Evolutionary conservation across 2,329 filamentous ascomycete genomes (phyloP).

Genomic region (Exophiala calicioides): DNA sequence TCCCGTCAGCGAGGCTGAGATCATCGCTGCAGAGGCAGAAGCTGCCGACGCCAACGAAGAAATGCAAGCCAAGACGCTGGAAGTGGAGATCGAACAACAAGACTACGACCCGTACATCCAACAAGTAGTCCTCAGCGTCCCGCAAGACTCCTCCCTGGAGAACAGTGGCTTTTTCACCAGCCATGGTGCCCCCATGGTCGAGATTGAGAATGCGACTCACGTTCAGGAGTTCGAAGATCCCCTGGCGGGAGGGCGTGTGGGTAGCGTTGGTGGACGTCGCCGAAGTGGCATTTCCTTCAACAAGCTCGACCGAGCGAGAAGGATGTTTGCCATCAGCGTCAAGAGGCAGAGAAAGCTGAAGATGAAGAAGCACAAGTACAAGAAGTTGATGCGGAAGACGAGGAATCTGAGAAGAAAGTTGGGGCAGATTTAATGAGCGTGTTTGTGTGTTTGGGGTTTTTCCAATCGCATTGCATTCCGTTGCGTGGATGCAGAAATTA

Average conservation of each 20-base stretch:
- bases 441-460: background rate
- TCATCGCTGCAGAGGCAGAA: slow-evolving; percentile 42
- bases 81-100: slow-evolving; percentile 28
- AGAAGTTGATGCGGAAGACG: slow-evolving; percentile 96
- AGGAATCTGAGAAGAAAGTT: slow-evolving; percentile 84
- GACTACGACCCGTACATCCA: slow-evolving; percentile 30
- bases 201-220: slow-evolving; percentile 16
- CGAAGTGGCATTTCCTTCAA: slow-evolving; percentile 37
- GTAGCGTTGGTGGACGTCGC: too few species aligned
- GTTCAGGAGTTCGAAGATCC: slow-evolving; percentile 14
- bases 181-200: slow-evolving; percentile 12
- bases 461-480: too few species aligned
- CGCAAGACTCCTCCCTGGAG: slow-evolving; percentile 54
- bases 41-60: slow-evolving; percentile 36
- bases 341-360: slow-evolving; percentile 89
- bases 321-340: slow-evolving; percentile 83
- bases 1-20: slow-evolving; percentile 53
- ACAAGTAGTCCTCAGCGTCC: slow-evolving; percentile 52
- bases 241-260: slow-evolving; percentile 5
- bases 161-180: slow-evolving; percentile 52
- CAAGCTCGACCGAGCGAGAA: slow-evolving; percentile 33
- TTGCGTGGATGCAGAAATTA: too few species aligned
- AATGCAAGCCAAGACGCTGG: slow-evolving; percentile 33
- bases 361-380: slow-evolving; percentile 99
- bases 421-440: slow-evolving; percentile 52